Base-by-base conservation (phyloP, 1,139 yeast species). In the Pichia sp. region DNA sequence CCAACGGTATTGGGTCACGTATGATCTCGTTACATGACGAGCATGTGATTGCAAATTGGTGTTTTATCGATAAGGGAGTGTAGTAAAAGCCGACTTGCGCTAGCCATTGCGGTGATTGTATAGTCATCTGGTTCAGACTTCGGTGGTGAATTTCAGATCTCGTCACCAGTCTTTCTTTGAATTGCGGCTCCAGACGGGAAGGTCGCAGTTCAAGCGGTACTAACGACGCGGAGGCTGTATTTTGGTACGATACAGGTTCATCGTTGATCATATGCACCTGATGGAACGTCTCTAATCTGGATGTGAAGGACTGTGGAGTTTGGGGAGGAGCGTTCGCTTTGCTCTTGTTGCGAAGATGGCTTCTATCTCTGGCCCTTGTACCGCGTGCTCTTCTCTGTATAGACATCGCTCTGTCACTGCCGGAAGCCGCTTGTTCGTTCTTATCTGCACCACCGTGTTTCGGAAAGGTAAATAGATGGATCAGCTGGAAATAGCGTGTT, bases 81-180 rank as follows among this genome's bases (percentile, higher is more conserved):
- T 51, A 56, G 38, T 56, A 56, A 33, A 56, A 54, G 2, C 59
- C 59, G 4, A 52, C 36, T 20, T 56, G 57, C 2, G 59, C 41
- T n/a, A 56, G 27, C 50, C 55, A 48, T 48, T 56, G 53, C 8
- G 57, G 57, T 3, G 55, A 14, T 16, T 46, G 54, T 8, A 48
- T 5, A n/a, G 38, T 34, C 38, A 14, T 34, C n/a, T 7, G 36
- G 12, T 45, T 45, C 29, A 8, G n/a, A 36, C n/a, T n/a, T 29
- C 33, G 33, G 24, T 6, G 27, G 10, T 45, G 30, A 24, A 20
- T 44, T 9, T 44, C 48, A 14, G 12, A 36, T 10, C 49, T 17
- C 4, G 51, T 49, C 16, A 42, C 30, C 51, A 49, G 46, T n/a
- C 36, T 49, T 12, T 30, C 20, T n/a, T n/a, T 45, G 8, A 14